Base-by-base conservation (phyloP, 192 early-diverging fungal genomes). In the Ramicandelaber brevisporus region DNA sequence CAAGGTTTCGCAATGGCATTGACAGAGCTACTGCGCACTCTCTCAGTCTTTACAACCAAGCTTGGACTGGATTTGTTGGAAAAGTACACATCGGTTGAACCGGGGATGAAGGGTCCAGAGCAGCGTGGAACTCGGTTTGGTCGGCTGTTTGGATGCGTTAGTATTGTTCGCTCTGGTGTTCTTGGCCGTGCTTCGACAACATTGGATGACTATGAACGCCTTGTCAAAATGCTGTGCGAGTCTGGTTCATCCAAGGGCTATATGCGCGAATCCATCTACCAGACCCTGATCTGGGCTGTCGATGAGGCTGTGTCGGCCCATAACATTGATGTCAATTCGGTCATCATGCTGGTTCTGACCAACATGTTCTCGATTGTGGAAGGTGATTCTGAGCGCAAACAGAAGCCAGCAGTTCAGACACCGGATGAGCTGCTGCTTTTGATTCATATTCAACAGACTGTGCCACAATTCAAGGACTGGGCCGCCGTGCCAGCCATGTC, bases 1-100 rank as follows among this genome's bases (percentile, higher is more conserved):
- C 88, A 93, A 34, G 93, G 93, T 4, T 99, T 88, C 50, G 66
- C 87, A 10, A 55, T 92, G n/a, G 82, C 82, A 5, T 62, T 99
- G 25, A 74, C 81, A 2, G 87, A 95, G 65, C 49, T 76, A 37
- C 34, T 61, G 17, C 22, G 13, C 5, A 49, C 25, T 40, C 50
- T 44, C 25, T 70, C 61, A 11, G 55, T 53, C 26, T n/a, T n/a
- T n/a, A n/a, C n/a, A n/a, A n/a, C n/a, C n/a, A 61, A 61, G 35
- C 36, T 66, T 23, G 65, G 79, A 5, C 50, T 86, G 20, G 70
- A 74, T 29, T 41, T 82, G 23, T 36, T 90, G 33, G 56, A 59
- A 39, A 57, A 61, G 21, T 56, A 61, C 33, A 78, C 74, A 10
- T 64, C 68, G 38, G 48, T 49, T 22, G 58, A 53, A 11, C 58